Conservation (phyloP, 1,139 yeast species). For the Protomyces inouyei region DNA sequence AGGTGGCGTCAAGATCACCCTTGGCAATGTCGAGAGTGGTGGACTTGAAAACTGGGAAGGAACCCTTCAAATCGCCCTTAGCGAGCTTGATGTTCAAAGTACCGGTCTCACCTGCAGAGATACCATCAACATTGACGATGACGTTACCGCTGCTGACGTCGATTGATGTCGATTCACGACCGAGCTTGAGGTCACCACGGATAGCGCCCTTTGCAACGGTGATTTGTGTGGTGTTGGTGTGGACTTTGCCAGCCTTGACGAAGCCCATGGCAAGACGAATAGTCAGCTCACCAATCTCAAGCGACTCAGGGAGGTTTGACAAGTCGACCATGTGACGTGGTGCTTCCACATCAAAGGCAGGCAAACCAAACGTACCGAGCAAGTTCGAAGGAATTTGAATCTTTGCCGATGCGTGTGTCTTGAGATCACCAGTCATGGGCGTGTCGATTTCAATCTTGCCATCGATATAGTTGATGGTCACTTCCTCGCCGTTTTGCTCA, state of each 20-base stretch:
- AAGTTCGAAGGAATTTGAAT: constrained; percentile 24
- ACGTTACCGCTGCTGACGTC: constrained; percentile 19
- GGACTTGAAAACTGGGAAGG: constrained; percentile 19
- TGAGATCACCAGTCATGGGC: constrained; percentile 17
- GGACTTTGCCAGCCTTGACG: constrained; percentile 22
- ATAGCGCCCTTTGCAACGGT: constrained; percentile 19
- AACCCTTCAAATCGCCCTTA: constrained; percentile 17
- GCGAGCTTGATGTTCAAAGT: constrained; percentile 13
- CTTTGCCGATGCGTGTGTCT: constrained; percentile 18
- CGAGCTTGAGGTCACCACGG: constrained; percentile 12
- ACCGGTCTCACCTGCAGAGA: constrained; percentile 18
- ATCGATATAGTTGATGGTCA: constrained; percentile 8
- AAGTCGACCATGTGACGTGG: constrained; percentile 22
- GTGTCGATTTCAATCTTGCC: constrained; percentile 15
- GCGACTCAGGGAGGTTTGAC: constrained; percentile 23
- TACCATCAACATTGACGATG: constrained; percentile 7
- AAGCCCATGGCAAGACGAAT: constrained; percentile 19
- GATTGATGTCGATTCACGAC: constrained; percentile 10
- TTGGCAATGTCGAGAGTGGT: constrained; percentile 23
- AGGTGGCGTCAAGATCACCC: constrained; percentile 16
- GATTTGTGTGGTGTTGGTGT: constrained; percentile 23
- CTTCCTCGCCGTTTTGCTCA: constrained; percentile 4
- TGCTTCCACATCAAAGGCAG: constrained; percentile 18
- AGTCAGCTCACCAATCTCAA: constrained; percentile 17
- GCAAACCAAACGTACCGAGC: constrained; percentile 18